Evolutionary conservation across 2,329 filamentous ascomycete species (phyloP), one percentile per base, ranked within the genome.

Genomic region (Ophioceras dolichostomum): DNA sequence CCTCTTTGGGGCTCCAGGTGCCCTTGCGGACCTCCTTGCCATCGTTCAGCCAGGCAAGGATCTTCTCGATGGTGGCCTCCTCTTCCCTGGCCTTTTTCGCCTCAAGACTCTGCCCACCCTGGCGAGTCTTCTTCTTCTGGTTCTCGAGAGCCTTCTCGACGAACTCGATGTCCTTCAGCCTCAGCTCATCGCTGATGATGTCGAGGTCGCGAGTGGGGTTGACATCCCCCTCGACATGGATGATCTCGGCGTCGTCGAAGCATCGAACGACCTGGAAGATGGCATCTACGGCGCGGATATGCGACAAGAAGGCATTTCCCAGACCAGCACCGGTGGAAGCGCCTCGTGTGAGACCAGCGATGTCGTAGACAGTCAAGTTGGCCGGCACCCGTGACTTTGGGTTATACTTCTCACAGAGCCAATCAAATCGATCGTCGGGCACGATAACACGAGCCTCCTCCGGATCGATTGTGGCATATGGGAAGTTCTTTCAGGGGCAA

Each of bases 241-340:
- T 96, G 54, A 98, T 98, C 66, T 98, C 91, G 42, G 89, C 91
- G 70, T 98, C 91, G 57, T 98, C 93, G 65, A 98, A 95, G 67
- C 84, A 94, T 52, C 88, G 80, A 27, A 95, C 88, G 32, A 95
- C 88, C 63, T 94, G 85, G 72, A 94, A 95, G 64, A 95, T 94
- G 61, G 88, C 88, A 69, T 95, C 88, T 61, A 95, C 88, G 38
- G 91, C 91, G 58, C 93, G 86, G 52, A 98, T 98, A 63, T 98
- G 91, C 27, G 91, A 96, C 67, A 98, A 70, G 77, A 98, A 98
- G 50, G 89, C 76, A 60, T 98, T 98, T 54, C 91, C 91, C 43
- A 98, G 81, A 72, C 91, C 91, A 49, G 87, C 91, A 68, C 93
- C 93, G 39, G 89, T 96, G 4, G 91, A 98, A 36, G 91, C 91